These are phyloP conservation scores for Plasmodium chabaudi DNA, from an alignment of 169 alveolate species.

Conservation along the genomic window DNA sequence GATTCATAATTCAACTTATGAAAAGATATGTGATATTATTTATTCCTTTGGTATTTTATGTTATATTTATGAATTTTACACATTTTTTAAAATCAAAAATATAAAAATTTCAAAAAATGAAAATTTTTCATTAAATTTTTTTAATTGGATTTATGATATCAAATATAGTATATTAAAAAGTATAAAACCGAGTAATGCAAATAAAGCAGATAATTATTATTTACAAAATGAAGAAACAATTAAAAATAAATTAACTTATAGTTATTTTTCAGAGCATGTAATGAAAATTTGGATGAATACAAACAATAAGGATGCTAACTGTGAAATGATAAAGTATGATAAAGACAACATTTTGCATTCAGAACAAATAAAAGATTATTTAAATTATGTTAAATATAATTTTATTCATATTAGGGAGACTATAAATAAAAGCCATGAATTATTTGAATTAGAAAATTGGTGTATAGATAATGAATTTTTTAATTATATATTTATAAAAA, in stretches of 20 bases:
- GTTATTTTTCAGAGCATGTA: background rate
- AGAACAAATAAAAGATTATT: background rate
- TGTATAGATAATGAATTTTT: background rate
- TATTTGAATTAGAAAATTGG: background rate
- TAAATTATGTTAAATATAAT: background rate
- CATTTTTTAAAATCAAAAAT: constrained; percentile 44
- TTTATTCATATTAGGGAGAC: background rate
- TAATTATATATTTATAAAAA: constrained; percentile 9
- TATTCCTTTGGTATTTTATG: constrained; percentile 55
- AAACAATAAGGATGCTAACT: background rate
- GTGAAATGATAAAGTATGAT: background rate
- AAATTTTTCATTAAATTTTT: constrained; percentile 31
- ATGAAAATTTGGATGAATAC: background rate
- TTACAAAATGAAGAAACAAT: background rate
- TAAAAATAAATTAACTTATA: background rate
- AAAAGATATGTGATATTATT: constrained; percentile 33
- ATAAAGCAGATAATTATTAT: background rate
- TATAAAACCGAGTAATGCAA: background rate
- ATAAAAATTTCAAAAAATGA: constrained; percentile 34
- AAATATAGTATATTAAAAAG: constrained; percentile 18
- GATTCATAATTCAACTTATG: constrained; percentile 50
- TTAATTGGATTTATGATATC: constrained; percentile 41
- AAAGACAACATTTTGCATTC: background rate
- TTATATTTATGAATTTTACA: constrained; percentile 36
- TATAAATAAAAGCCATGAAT: background rate